phyloP scores from a whole-genome alignment of 2,329 filamentous ascomycete species.

The Cryphonectria japonica region DNA sequence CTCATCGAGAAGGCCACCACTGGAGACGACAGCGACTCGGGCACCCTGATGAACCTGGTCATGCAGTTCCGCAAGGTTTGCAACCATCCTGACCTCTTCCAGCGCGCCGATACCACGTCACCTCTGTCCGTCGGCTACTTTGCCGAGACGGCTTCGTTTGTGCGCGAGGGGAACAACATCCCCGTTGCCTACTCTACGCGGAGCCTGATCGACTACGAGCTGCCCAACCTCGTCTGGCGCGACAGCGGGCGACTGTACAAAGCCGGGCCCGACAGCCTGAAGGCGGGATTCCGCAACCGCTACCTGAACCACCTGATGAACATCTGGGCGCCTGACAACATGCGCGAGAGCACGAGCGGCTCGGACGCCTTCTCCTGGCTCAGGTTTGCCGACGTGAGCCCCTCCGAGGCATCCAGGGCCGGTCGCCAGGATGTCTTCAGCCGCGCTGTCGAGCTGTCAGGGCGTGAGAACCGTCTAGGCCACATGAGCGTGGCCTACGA shows the following conservation, averaged over 20 bases:
- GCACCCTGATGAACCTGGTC: constrained; percentile 97
- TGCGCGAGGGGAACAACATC: constrained; percentile 82
- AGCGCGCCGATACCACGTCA: constrained; percentile 88
- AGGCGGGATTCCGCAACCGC: constrained; percentile 79
- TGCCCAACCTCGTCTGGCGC: constrained; percentile 83
- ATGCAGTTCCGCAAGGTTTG: constrained; percentile 99
- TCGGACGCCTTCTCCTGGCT: constrained; percentile 84
- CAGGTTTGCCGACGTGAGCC: constrained; percentile 79
- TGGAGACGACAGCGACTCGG: constrained; percentile 92
- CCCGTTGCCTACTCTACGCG: constrained; percentile 85
- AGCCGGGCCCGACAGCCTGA: constrained; percentile 71
- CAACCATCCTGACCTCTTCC: constrained; percentile 96
- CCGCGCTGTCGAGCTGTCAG: constrained; percentile 66
- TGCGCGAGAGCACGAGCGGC: constrained; percentile 64
- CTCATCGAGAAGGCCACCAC: constrained; percentile 95
- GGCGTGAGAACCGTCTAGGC: constrained; percentile 63
- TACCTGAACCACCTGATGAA: constrained; percentile 84
- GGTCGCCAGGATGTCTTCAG: constrained; percentile 74
- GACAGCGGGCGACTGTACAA: constrained; percentile 76
- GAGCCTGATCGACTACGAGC: constrained; percentile 80
- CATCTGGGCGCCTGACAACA: constrained; percentile 82
- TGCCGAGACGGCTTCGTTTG: constrained; percentile 92
- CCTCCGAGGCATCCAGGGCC: constrained; percentile 70
- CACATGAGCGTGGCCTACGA: constrained; percentile 73
- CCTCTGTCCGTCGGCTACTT: constrained; percentile 84